Evolutionary conservation across 768 basidiomycete genomes (phyloP).

Genomic region (Suillus tomentosus): DNA sequence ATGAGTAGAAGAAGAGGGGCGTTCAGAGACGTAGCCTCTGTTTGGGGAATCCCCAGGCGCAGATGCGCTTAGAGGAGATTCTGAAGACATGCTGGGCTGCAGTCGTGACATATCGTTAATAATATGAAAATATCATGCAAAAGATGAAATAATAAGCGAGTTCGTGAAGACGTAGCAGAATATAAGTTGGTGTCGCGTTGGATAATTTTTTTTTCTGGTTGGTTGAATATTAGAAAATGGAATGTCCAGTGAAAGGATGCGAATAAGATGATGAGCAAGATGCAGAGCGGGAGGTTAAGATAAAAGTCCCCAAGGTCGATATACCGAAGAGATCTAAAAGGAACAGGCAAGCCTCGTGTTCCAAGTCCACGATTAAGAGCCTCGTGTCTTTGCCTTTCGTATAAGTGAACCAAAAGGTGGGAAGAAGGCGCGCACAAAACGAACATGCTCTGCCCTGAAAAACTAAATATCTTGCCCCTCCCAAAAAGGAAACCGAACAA

Average conservation of each 20-base stretch:
- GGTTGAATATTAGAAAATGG: slow-evolving; percentile 24
- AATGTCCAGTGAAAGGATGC: slow-evolving; percentile 9
- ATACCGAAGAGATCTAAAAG: slow-evolving; percentile 11
- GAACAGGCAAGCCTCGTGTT: slow-evolving; percentile 50
- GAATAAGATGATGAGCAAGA: slow-evolving; percentile 23
- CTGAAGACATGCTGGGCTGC: slow-evolving; percentile 31
- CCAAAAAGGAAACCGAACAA: slow-evolving; percentile 32
- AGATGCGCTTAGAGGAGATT: slow-evolving; percentile 34
- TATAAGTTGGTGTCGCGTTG: slow-evolving; percentile 37
- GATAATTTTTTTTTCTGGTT: slow-evolving; percentile 24
- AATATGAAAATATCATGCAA: slow-evolving; percentile 32
- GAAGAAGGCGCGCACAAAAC: slow-evolving; percentile 24
- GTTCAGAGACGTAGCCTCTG: slow-evolving; percentile 34
- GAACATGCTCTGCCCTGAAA: slow-evolving; percentile 35
- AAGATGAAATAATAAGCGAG: slow-evolving; percentile 28
- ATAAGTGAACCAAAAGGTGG: slow-evolving; percentile 31
- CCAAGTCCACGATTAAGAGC: slow-evolving; percentile 37
- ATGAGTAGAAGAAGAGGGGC: slow-evolving; percentile 37
- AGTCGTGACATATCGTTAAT: slow-evolving; percentile 42
- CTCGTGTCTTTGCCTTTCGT: slow-evolving; percentile 53
- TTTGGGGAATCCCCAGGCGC: slow-evolving; percentile 24
- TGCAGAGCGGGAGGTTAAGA: slow-evolving; percentile 23
- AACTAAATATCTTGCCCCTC: slow-evolving; percentile 30
- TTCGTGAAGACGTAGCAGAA: slow-evolving; percentile 29
- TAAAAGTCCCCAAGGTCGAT: slow-evolving; percentile 13